Conservation (phyloP, 495 filamentous ascomycete genomes). For the Penicillium pulvis region DNA sequence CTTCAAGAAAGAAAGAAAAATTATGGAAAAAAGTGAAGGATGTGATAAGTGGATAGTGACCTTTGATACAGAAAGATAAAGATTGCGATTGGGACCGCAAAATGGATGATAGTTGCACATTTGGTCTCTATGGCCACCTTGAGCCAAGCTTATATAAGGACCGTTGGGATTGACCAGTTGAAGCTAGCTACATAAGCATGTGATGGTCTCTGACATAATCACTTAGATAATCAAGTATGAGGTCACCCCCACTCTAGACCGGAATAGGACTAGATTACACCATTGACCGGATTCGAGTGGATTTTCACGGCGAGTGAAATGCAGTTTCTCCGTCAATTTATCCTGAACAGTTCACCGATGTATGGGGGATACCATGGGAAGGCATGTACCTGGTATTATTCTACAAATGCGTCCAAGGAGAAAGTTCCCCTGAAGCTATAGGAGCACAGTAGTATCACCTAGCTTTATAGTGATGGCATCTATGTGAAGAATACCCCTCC, state of each 20-base stretch:
- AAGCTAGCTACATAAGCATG: background rate
- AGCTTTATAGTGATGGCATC: constrained; percentile 12
- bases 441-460: background rate
- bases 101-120: background rate
- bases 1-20: background rate
- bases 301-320: constrained; percentile 22
- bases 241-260: constrained; percentile 32
- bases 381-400: background rate
- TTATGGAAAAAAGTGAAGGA: background rate
- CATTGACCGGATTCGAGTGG: constrained; percentile 18
- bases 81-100: background rate
- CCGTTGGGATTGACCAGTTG: background rate
- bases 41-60: background rate
- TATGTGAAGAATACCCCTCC: constrained; percentile 33
- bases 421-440: background rate
- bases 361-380: constrained; percentile 12
- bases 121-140: background rate
- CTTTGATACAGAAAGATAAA: background rate
- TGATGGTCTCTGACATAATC: background rate
- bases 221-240: background rate
- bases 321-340: constrained; percentile 29
- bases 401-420: background rate
- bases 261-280: constrained; percentile 16
- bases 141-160: too few species aligned
- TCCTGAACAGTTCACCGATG: constrained; percentile 37